phyloP scores from a whole-genome alignment of 139 green algal species.

The Chlorella sp. region DNA sequence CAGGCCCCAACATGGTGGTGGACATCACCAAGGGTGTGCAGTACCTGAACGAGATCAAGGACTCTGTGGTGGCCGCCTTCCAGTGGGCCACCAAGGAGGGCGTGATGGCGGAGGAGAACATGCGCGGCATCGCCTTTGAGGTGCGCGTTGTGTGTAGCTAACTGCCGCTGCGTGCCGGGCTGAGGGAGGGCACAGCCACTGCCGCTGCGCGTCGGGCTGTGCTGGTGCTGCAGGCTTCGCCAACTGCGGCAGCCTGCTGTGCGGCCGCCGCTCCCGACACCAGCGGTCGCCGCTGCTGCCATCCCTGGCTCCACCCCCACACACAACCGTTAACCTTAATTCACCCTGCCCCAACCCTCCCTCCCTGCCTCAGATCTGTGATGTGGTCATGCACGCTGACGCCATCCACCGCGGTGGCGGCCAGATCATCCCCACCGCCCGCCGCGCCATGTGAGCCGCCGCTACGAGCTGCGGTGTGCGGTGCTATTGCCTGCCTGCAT shows the following conservation, averaged over 20 bases:
- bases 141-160: not conserved
- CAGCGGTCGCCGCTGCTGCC: no score
- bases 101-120: conserved; percentile 98
- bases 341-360: not conserved
- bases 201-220: not conserved
- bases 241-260: no score
- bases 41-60: conserved; percentile 99
- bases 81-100: conserved; percentile 99
- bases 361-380: conserved; percentile 59
- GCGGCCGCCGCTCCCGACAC: no score
- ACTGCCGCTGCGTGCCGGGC: no score
- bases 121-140: conserved; percentile 97
- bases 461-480: no score
- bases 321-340: no score
- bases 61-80: conserved; percentile 95
- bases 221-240: not conserved
- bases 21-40: conserved; percentile 99
- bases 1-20: conserved; percentile 94
- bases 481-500: no score
- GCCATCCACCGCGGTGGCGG: conserved; percentile 98
- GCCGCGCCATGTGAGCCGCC: conserved; percentile 76
- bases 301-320: no score
- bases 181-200: not conserved
- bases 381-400: conserved; percentile 98
- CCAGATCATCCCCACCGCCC: conserved; percentile 98